These are phyloP conservation scores for Globisporangium cystogenes DNA, from an alignment of 352 stramenopile species.

Conservation along the genomic window DNA sequence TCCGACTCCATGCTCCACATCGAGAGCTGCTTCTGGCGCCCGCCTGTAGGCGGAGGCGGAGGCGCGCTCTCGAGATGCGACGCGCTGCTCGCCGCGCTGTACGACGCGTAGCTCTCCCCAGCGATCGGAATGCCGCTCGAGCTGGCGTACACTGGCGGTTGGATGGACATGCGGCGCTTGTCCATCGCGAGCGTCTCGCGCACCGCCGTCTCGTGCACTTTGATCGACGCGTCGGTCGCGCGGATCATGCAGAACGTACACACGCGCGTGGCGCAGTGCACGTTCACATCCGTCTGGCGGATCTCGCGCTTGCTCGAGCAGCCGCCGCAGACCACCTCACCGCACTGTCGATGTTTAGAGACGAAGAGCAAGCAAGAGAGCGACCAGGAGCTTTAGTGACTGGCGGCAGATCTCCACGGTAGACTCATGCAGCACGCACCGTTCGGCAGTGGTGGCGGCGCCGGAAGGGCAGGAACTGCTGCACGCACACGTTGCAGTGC, in stretches of 20 bases:
- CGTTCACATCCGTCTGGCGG: slow-evolving; percentile 72
- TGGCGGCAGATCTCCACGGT: background rate
- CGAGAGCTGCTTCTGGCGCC: slow-evolving; percentile 34
- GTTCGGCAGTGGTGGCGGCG: slow-evolving; percentile 76
- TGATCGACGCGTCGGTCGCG: slow-evolving; percentile 64
- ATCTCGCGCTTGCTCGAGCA: slow-evolving; percentile 74
- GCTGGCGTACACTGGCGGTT: background rate
- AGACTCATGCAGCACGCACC: slow-evolving; percentile 11
- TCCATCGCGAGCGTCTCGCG: slow-evolving; percentile 29
- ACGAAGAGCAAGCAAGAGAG: background rate
- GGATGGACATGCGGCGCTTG: slow-evolving; percentile 20
- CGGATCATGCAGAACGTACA: slow-evolving; percentile 82
- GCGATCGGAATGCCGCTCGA: background rate
- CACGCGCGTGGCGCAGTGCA: slow-evolving; percentile 68
- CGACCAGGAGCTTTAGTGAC: too few species aligned
- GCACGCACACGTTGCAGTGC: slow-evolving; percentile 77
- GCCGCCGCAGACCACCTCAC: slow-evolving; percentile 64
- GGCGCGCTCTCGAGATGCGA: background rate
- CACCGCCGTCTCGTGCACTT: slow-evolving; percentile 35
- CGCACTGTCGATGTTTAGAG: slow-evolving; percentile 22
- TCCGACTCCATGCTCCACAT: slow-evolving; percentile 58
- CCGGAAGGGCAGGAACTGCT: slow-evolving; percentile 77
- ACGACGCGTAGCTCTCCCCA: background rate
- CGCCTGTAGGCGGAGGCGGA: background rate
- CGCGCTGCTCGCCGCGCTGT: background rate